Evolutionary conservation across 805 yeast genomes (phyloP), one percentile per base, ranked within the genome.

Genomic region (Starmerella sirachaensis): DNA sequence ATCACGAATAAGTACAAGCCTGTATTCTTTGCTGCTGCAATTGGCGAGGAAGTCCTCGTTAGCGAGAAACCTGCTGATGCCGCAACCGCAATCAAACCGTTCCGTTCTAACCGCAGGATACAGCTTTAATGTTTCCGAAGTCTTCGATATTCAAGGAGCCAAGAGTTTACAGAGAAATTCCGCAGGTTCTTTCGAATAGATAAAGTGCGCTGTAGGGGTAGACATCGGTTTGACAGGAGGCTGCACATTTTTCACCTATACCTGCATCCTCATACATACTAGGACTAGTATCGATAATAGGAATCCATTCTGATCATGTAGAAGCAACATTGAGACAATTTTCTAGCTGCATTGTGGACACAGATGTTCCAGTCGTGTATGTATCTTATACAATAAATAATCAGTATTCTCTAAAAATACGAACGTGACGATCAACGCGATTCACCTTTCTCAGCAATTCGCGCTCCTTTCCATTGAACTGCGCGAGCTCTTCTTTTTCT

Each of bases 1-100:
- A 58, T 79, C 41, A 76, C 88, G 4, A 69, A 70, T 33, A 81
- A 81, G 52, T 86, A 81, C 57, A 72, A 76, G 49, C 80, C 88
- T 14, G 60, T 85, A 24, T 60, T 86, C 41, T 69, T 62, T 45
- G 85, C 75, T 10, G 78, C 66, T 18, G 31, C 29, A 3, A 63
- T 83, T 43, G 65, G 69, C 40, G 57, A 62, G 2, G 59, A 78
- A 47, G 56, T 86, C 35, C 65, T 81, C 3, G 72, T 86, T 20
- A 71, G 84, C 27, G 96, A 86, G 57, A 69, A 85, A 56, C 88
- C 91, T 5, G 26, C 20, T 61, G 70, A 35, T 68, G 74, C 31
- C 60, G 70, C 29, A 44, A 54, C 6, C n/a, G 51, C 55, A 6
- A 58, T 57, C 10, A 55, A 59, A 20, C 60, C 62, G 11, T 58